Evolutionary conservation across 2,329 filamentous ascomycete genomes (phyloP).

Genomic region (Alternaria sp.): DNA sequence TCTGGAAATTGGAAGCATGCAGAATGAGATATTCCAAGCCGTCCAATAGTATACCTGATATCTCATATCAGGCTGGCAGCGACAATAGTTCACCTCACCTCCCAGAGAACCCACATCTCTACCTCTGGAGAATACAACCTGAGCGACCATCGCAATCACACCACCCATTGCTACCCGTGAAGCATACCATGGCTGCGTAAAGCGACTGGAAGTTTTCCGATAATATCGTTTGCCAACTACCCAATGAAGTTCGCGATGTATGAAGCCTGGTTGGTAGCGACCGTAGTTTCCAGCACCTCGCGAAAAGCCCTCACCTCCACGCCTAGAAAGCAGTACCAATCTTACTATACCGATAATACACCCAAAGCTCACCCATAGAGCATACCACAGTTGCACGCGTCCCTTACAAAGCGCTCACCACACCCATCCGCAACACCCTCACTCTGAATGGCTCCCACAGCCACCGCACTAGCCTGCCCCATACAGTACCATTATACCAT

Average conservation of each 20-base stretch:
- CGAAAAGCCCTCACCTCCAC: neutral
- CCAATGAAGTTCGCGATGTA: neutral
- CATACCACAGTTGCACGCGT: neutral
- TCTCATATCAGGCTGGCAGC: neutral
- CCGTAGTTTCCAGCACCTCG: neutral
- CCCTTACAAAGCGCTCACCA: neutral
- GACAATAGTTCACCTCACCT: neutral
- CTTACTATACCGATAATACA: too few species aligned
- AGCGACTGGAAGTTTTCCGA: neutral
- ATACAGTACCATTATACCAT: neutral
- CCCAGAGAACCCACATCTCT: neutral
- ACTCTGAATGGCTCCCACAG: neutral
- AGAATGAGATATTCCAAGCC: neutral
- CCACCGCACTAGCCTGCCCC: neutral
- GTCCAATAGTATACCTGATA: neutral
- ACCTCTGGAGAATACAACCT: rapidly evolving
- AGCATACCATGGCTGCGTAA: neutral
- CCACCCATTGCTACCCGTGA: rapidly evolving
- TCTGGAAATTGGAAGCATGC: neutral
- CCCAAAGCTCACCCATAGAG: too few species aligned
- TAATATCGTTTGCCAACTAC: neutral
- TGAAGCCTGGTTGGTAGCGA: neutral
- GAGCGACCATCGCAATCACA: neutral
- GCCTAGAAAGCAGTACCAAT: neutral
- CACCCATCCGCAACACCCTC: neutral